Evolutionary conservation across 148 eudicot species (phyloP), one percentile per base, ranked within the genome.

Genomic region (Amaranthus palmeri): DNA sequence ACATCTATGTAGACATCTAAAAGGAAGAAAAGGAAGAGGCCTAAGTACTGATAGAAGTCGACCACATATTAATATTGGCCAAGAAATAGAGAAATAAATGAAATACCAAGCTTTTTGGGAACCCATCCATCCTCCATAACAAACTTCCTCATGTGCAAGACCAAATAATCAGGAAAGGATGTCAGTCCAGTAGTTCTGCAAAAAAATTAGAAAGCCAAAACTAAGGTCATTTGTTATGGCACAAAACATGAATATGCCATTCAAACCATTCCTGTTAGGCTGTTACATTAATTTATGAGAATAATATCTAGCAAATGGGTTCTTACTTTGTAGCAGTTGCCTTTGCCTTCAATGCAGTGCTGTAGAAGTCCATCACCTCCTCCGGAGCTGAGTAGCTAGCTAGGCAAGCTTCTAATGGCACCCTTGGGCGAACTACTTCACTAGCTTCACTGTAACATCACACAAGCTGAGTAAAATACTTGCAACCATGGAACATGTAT

Each of bases 91-190:
- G 15, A 53, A 63, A 70, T 53, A 15, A 18, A 65, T 2, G 57
- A 42, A 61, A 46, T 85, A 95, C 99, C 99, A 65, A 95, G 89
- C 78, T 95, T 95, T 78, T 88, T 95, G 47, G 99, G 99, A 71
- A 95, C 99, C 99, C 99, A 95, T 74, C 99, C 99, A 73, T 76
- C 96, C 74, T 95, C 99, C 97, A 95, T 81, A 51, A 95, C 89
- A 85, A 95, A 95, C 76, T 95, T 95, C 54, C 96, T 81, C 99
- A 95, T 95, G 85, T 95, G 99, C 86, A 95, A 80, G 61, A 95
- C 99, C 84, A 95, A 79, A 86, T 88, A 95, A 83, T 91, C 96
- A 56, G 99, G 99, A 76, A 95, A 91, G 45, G 97, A 88, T n/a
- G 96, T 91, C 79, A 95, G 83, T 40, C 97, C 93, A 61, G 97